Conservation (phyloP, 2,329 filamentous ascomycete genomes). For the Xylariaceae sp. region DNA sequence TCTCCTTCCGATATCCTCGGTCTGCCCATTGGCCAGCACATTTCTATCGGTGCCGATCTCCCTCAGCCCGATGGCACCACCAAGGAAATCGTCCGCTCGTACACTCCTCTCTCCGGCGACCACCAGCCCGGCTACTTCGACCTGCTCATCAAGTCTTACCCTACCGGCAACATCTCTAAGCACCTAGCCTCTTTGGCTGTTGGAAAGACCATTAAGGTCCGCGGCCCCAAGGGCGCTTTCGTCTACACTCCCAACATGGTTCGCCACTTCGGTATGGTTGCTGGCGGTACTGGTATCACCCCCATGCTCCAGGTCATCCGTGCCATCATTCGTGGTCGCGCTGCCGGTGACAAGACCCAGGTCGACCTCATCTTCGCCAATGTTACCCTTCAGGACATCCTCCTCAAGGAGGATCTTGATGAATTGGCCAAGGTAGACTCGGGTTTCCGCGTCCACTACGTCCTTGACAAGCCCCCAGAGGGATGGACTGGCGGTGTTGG, state of each 20-base stretch:
- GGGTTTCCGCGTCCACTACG: conserved; percentile 85
- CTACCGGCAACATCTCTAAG: conserved; percentile 94
- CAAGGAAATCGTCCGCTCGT: conserved; percentile 85
- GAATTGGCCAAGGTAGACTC: conserved; percentile 69
- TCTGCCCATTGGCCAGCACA: conserved; percentile 97
- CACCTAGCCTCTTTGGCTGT: conserved; percentile 78
- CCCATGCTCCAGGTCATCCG: conserved; percentile 97
- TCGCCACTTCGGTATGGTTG: conserved; percentile 94
- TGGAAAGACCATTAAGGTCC: conserved; percentile 83
- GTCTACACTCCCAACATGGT: conserved; percentile 97
- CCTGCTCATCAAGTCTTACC: conserved; percentile 96
- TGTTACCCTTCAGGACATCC: conserved; percentile 85
- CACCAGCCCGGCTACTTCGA: conserved; percentile 89
- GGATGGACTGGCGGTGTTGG: conserved; percentile 89
- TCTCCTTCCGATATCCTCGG: conserved; percentile 75
- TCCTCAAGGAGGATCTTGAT: conserved; percentile 89
- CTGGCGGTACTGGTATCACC: conserved; percentile 94
- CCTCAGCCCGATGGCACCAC: conserved; percentile 60
- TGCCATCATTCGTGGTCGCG: conserved; percentile 77
- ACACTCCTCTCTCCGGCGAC: conserved; percentile 88
- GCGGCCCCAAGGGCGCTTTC: conserved; percentile 95
- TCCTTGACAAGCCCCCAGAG: conserved; percentile 91
- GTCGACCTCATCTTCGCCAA: conserved; percentile 97
- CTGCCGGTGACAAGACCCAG: conserved; percentile 76
- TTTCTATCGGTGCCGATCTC: conserved; percentile 82